Evolutionary conservation across 495 filamentous ascomycete species (phyloP), one percentile per base, ranked within the genome.

Genomic region (Xanthoparmelia taractica): DNA sequence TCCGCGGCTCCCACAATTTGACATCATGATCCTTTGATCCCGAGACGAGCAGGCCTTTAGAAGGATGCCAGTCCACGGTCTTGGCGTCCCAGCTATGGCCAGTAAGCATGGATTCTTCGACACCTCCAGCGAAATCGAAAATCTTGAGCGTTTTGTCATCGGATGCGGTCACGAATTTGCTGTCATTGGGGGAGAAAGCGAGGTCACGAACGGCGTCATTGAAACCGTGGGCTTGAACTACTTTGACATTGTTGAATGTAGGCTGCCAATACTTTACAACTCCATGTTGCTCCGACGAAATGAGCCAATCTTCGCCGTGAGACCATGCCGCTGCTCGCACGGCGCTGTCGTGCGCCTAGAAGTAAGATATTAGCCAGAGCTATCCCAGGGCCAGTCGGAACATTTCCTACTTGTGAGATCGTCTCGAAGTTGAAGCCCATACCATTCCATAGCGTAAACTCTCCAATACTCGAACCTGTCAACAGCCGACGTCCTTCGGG

Each of bases 391-490:
- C 37, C 17, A 23, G 27, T 27, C 29, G 29, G 29, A 33, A 31
- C 12, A 34, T 15, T 8, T 76, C 79, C 45, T 66, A 84, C 82
- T 74, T 96, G 92, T 89, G 96, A 95, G 45, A 97, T 96, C 2
- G 94, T 98, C 77, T 98, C 94, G 69, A 98, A 98, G 72, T 98
- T 98, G 79, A 98, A 98, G 1, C 90, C 94, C 55, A 91, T 97
- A 63, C 94, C 94, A 73, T 98, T 98, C 94, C 94, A 98, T 6
- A 98, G 76, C 56, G 95, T 98, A 68, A 98, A 98, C 73, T 98
- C 94, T 61, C 94, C 94, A 69, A 92, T 97, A 71, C 91, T 93
- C 2, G 90, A 93, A 27, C 90, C 94, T 0, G 94, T 97, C 69
- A 98, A 80, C 54, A 98, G 75, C 64, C 94, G 80, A 65, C 94